Base-by-base conservation (phyloP, 805 yeast species). In the Candida pini region DNA sequence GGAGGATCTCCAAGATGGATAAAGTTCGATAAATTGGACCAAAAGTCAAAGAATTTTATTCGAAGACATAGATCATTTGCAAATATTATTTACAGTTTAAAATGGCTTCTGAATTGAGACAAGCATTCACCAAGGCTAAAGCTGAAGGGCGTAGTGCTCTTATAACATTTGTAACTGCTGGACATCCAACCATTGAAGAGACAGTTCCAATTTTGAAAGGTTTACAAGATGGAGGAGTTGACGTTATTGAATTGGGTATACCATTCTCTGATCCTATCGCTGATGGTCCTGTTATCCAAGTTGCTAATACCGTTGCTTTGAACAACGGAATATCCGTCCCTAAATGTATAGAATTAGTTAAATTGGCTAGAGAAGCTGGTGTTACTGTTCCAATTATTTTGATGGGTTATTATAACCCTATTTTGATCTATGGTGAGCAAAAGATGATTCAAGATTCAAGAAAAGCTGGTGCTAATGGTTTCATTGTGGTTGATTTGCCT, bases 251-350 rank as follows among this genome's bases (percentile, higher is more conserved):
- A 64, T 65, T 92, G 30, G 98, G 99, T 43, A 65, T 92, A 57
- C 99, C 99, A 31, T 92, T 92, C 60, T 81, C 96, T 16, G 99
- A 92, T 58, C 98, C 99, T 25, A 88, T 92, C 58, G 99, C 97
- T 22, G 99, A 92, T 60, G 99, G 99, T 31, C 95, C 97, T 26
- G 86, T 95, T 13, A 92, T 92, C 52, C 98, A 92, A 65, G 78
- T 68, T 22, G 87, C 97, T 25, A 89, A 89, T 64, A 75, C 74
- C 15, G 67, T 64, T n/a, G 92, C 98, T 14, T 69, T 92, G 44
- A 70, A 74, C 18, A 90, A 92, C 51, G 95, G 95, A 10, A 75
- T 88, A 40, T 81, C 87, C 20, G 78, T 87, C 43, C 56, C 65
- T 6, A 68, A 69, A 51, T 78, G 87, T 45, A 63, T 92, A 40